Evolutionary conservation across 768 basidiomycete species (phyloP).

Genomic region (Mycena rosella): DNA sequence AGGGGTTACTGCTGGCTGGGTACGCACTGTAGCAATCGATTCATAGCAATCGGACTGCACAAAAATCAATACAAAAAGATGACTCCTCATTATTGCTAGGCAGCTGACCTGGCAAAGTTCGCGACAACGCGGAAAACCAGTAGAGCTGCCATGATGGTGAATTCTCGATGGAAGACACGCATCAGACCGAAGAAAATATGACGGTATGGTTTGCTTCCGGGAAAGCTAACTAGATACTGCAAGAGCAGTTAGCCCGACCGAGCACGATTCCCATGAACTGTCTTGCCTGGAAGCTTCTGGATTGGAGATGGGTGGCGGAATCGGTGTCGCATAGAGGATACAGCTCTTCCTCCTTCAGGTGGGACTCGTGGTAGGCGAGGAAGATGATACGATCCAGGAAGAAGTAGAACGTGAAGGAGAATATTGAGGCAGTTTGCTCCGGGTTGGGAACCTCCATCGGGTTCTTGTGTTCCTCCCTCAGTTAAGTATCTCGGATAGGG

Average conservation of each 20-base stretch:
- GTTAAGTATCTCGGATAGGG: not conserved
- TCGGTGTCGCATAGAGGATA: slow-evolving; percentile 77
- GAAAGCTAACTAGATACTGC: slow-evolving; percentile 7
- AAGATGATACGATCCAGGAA: slow-evolving; percentile 68
- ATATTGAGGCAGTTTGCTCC: slow-evolving; percentile 64
- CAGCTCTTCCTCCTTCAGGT: slow-evolving; percentile 63
- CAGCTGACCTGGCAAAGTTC: slow-evolving; percentile 16
- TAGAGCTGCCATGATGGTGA: slow-evolving; percentile 37
- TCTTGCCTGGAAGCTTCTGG: slow-evolving; percentile 45
- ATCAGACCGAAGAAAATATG: slow-evolving; percentile 51
- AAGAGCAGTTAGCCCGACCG: not conserved
- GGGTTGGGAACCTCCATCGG: slow-evolving; percentile 42
- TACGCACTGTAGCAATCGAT: slow-evolving; percentile 53
- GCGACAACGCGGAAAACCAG: slow-evolving; percentile 4
- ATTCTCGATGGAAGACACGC: slow-evolving; percentile 47
- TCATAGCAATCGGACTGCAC: slow-evolving; percentile 55
- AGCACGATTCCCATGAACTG: slow-evolving; percentile 41
- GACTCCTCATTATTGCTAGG: slow-evolving; percentile 36
- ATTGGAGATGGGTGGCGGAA: slow-evolving; percentile 40
- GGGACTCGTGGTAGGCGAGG: slow-evolving; percentile 55
- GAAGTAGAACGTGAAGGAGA: slow-evolving; percentile 58
- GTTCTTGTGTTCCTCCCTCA: not conserved
- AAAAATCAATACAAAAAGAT: slow-evolving; percentile 34
- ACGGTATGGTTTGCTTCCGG: not conserved
- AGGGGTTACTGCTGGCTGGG: not conserved